Evolutionary conservation across 2,329 filamentous ascomycete species (phyloP).

Genomic region (Neospermospora avenae): DNA sequence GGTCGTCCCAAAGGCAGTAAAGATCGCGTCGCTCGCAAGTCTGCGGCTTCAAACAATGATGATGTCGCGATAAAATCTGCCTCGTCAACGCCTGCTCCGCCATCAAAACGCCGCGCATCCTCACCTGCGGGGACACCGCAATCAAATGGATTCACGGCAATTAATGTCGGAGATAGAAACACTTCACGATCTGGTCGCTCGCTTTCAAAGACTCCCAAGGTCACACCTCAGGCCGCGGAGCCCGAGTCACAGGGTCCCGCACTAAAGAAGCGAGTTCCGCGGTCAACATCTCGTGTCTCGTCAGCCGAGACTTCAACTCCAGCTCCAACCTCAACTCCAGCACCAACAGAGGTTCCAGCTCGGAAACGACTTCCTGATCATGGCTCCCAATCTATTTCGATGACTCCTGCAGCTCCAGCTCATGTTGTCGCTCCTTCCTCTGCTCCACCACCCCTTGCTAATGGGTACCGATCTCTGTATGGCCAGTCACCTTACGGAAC

Average conservation of each 20-base stretch:
- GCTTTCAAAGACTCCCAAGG: neutral
- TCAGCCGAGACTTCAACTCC: neutral
- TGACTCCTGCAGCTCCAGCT: neutral
- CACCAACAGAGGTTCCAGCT: neutral
- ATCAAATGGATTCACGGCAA: neutral
- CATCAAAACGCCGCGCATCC: neutral
- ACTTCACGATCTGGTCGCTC: neutral
- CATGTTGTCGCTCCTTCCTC: neutral
- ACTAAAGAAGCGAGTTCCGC: conserved; percentile 3
- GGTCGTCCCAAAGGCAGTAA: neutral
- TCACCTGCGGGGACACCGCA: neutral
- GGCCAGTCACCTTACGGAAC: conserved; percentile 1
- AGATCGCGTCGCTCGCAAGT: conserved; percentile 6
- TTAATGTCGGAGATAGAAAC: neutral
- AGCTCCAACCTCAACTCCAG: too few relatives aligned
- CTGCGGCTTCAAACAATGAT: neutral
- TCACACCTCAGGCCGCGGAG: neutral
- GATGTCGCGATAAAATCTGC: neutral
- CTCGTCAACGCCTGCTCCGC: conserved; percentile 1
- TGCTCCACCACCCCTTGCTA: neutral
- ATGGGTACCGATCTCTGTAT: neutral
- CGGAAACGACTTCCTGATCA: conserved; percentile 1
- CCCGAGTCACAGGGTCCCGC: conserved; percentile 1
- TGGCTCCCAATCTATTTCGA: neutral
- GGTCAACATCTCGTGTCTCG: neutral